Evolutionary conservation across 768 basidiomycete species (phyloP), one percentile per base, ranked within the genome.

Genomic region (Hygrophoropsis aurantiaca): DNA sequence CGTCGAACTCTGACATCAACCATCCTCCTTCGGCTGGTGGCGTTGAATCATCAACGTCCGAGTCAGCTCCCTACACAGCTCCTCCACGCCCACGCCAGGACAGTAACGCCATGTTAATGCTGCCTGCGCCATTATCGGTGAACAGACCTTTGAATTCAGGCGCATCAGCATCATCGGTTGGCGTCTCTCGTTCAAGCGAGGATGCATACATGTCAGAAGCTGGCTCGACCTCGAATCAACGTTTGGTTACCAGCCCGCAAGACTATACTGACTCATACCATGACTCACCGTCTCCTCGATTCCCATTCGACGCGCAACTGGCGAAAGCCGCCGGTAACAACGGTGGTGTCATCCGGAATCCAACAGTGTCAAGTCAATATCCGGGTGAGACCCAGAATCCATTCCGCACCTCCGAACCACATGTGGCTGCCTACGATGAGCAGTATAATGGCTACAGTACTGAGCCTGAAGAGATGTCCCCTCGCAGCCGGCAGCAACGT

Each of bases 1-100:
- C 82, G 15, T 94, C 91, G 2, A 84, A 82, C 36, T 82, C 84
- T 42, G 91, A 94, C 54, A 74, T 78, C n/a, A 82, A 81, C 49
- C 77, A 79, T 50, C 71, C 80, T 23, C 66, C 71, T 39, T 75
- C 73, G n/a, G 69, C 73, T 43, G 71, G 69, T 11, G 70, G 73
- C 15, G 73, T 69, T 51, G 82, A 88, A 53, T 64, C 74, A 10
- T 84, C 79, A 54, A 87, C 86, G 3, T 55, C 79, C 35, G 86
- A 90, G 30, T 84, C 81, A 11, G 68, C 74, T 8, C 61, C 56
- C 10, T 72, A 71, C 48, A 67, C 59, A 24, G 42, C 54, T 50
- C 47, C 61, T 32, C 71, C 65, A 30, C 80, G 87, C 9, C 75
- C 73, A 19, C 74, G 86, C 32, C 75, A 84, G 44, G 89, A 91